Evolutionary conservation across 352 stramenopile species (phyloP).

Genomic region (Phytophthora fragariae): DNA sequence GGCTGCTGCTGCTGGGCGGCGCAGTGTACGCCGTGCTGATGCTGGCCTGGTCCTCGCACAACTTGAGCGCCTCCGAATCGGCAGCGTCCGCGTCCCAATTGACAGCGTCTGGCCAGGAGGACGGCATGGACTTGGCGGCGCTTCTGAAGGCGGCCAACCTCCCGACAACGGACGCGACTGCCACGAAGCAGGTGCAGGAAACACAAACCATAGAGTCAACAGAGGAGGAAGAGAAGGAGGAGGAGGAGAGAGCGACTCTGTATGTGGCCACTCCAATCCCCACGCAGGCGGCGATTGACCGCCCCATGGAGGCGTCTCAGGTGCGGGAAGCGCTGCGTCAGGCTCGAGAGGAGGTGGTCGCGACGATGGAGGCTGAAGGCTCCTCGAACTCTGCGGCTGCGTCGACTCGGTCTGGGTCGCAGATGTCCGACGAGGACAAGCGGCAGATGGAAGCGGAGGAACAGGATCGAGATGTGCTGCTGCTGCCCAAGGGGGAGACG

Average conservation of each 20-base stretch:
- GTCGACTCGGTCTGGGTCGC: slow-evolving; percentile 3
- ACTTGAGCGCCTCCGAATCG: slow-evolving; percentile 21
- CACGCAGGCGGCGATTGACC: slow-evolving; percentile 28
- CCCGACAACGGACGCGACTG: slow-evolving; percentile 8
- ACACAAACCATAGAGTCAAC: slow-evolving; percentile 3
- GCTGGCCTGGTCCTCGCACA: slow-evolving; percentile 37
- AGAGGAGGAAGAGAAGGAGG: not conserved
- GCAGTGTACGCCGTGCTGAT: slow-evolving; percentile 35
- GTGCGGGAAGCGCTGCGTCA: slow-evolving; percentile 25
- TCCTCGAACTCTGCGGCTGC: slow-evolving; percentile 6
- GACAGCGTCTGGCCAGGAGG: not conserved
- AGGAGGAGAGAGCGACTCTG: not conserved
- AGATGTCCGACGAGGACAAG: slow-evolving; percentile 18
- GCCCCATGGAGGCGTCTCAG: slow-evolving; percentile 30
- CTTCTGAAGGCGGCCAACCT: slow-evolving; percentile 29
- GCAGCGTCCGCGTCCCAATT: slow-evolving; percentile 13
- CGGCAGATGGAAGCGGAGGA: slow-evolving; percentile 35
- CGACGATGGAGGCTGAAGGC: slow-evolving; percentile 22
- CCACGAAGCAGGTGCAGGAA: slow-evolving; percentile 14
- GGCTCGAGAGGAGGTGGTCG: slow-evolving; percentile 25
- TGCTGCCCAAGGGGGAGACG: slow-evolving; percentile 41
- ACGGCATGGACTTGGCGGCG: slow-evolving; percentile 18
- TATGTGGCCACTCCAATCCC: slow-evolving; percentile 14
- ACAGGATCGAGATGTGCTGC: slow-evolving; percentile 39
- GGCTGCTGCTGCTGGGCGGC: slow-evolving; percentile 27